These are phyloP conservation scores for Chlorencoelia australis DNA, from an alignment of 2,329 filamentous ascomycete genomes.

Conservation along the genomic window DNA sequence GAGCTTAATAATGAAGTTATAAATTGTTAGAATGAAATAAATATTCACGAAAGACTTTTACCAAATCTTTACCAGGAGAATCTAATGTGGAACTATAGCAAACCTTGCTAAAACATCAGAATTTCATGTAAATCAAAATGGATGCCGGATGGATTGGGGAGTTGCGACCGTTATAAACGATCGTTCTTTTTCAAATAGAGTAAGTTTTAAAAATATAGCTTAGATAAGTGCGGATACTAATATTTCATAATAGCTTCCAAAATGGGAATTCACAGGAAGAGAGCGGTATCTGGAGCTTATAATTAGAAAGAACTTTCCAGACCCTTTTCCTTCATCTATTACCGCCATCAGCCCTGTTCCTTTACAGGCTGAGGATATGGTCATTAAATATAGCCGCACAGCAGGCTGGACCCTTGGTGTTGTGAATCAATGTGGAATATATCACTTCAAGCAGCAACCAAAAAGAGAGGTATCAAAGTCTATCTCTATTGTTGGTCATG, in stretches of 20 bases:
- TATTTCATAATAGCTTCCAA: background rate
- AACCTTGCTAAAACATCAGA: background rate
- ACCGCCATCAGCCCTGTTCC: background rate
- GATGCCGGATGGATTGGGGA: background rate
- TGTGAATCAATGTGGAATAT: background rate
- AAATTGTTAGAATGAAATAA: background rate
- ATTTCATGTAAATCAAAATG: background rate
- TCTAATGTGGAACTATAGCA: background rate
- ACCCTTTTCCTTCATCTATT: background rate
- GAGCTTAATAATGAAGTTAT: background rate
- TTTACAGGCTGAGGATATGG: background rate
- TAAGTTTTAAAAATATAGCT: background rate
- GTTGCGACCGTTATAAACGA: background rate
- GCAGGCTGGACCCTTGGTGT: too few species aligned
- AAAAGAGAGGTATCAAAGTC: background rate
- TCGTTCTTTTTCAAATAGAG: background rate
- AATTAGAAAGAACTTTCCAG: background rate
- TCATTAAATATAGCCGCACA: too few species aligned
- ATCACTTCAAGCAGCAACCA: background rate
- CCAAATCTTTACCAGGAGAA: background rate
- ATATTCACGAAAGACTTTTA: background rate
- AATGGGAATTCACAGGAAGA: background rate
- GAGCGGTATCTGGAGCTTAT: background rate
- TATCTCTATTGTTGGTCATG: background rate
- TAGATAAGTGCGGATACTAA: background rate